A percentile compares a stretch with the other conserved stretches of the same genome.
phyloP scores from a whole-genome alignment of 169 alveolate species.

The Besnoitia besnoiti region DNA sequence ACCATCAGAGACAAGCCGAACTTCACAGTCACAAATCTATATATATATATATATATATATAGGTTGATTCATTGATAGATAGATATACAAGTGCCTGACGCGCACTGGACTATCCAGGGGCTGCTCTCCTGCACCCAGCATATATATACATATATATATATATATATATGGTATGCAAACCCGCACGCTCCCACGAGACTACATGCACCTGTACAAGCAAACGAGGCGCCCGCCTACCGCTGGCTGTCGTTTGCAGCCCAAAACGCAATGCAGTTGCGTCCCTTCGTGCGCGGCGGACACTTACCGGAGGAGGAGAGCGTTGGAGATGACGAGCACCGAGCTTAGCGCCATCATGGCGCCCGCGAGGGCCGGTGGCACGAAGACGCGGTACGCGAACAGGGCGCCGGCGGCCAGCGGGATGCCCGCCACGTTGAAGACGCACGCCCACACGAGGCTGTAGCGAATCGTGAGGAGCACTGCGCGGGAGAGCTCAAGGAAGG shows the following conservation, averaged over 20 bases:
- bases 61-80: no score
- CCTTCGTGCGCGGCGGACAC: neutral
- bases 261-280: no score
- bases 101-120: neutral
- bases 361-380: slow-evolving; percentile 49
- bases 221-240: no score
- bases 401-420: slow-evolving; percentile 66
- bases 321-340: slow-evolving; percentile 10
- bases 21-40: neutral
- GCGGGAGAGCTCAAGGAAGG: neutral
- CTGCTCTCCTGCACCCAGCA: no score
- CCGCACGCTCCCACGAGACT: no score
- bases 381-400: slow-evolving; percentile 9
- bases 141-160: no score
- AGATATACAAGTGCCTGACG: no score
- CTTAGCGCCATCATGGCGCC: slow-evolving; percentile 28
- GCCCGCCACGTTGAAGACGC: slow-evolving; percentile 39
- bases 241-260: no score
- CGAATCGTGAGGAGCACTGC: slow-evolving; percentile 13
- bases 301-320: neutral
- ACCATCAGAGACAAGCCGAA: neutral
- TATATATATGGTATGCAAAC: no score
- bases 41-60: no score
- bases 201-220: no score
- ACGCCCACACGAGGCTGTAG: slow-evolving; percentile 44